A percentile compares a stretch with the other conserved stretches of the same genome.
Conservation (phyloP, 805 yeast genomes). For the Candida corydali region DNA sequence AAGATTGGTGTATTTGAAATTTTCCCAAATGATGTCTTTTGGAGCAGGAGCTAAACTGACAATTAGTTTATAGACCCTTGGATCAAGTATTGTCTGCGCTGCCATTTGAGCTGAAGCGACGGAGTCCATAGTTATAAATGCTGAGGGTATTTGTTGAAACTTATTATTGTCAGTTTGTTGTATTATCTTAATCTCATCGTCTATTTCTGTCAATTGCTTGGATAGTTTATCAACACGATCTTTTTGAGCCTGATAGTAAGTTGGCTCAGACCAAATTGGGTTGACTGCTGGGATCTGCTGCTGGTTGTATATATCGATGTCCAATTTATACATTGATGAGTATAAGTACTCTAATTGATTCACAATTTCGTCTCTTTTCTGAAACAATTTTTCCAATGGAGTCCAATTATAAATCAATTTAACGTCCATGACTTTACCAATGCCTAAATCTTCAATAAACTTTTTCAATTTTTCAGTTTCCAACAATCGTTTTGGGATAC, state of each 20-base stretch:
- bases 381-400: slow-evolving; percentile 36
- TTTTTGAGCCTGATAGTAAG: slow-evolving; percentile 11
- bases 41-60: slow-evolving; percentile 46
- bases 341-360: slow-evolving; percentile 38
- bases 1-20: slow-evolving; percentile 39
- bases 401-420: slow-evolving; percentile 46
- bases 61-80: slow-evolving; percentile 39
- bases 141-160: slow-evolving; percentile 41
- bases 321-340: slow-evolving; percentile 38
- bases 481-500: slow-evolving; percentile 46
- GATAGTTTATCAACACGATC: slow-evolving; percentile 29
- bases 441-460: slow-evolving; percentile 52
- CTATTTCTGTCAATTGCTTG: slow-evolving; percentile 29
- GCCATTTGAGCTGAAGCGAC: slow-evolving; percentile 49
- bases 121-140: slow-evolving; percentile 46
- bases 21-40: slow-evolving; percentile 43
- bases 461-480: slow-evolving; percentile 34
- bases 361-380: slow-evolving; percentile 26
- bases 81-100: slow-evolving; percentile 43
- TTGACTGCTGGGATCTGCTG: slow-evolving; percentile 30
- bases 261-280: slow-evolving; percentile 11
- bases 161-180: slow-evolving; percentile 24
- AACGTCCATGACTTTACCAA: slow-evolving; percentile 51
- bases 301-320: slow-evolving; percentile 35
- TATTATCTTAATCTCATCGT: slow-evolving; percentile 33